Percentiles rank a stretch among this genome's conserved stretches.
Evolutionary conservation across 106 monocot species (phyloP).

Genomic region (Apostasia shenzhenica): DNA sequence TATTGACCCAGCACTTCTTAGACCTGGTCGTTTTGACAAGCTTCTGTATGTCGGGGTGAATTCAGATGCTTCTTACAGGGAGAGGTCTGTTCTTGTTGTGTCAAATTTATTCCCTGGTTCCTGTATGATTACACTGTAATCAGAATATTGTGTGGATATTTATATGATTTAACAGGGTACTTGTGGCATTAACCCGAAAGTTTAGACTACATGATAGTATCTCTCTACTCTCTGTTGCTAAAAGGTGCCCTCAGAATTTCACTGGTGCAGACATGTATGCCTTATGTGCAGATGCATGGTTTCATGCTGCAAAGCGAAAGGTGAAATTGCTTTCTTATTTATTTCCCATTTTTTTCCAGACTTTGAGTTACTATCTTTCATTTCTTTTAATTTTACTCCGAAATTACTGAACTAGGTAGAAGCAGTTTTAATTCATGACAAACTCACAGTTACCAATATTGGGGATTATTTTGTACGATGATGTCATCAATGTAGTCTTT

Average conservation of each 20-base stretch:
- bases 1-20: conserved; percentile 86
- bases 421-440: too few species aligned
- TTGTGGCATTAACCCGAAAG: conserved; percentile 80
- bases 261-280: conserved; percentile 99
- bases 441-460: too few species aligned
- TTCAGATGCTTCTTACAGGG: conserved; percentile 68
- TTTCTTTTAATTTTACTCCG: too few species aligned
- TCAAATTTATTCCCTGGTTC: neutral
- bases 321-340: conserved; percentile 22
- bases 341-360: conserved; percentile 25
- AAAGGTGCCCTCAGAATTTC: conserved; percentile 81
- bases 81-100: conserved; percentile 43
- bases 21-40: conserved; percentile 92
- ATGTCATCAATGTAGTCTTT: too few species aligned
- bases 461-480: too few species aligned
- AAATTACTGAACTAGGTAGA: too few species aligned
- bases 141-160: neutral
- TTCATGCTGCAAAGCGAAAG: conserved; percentile 83
- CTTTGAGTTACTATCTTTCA: conserved; percentile 12
- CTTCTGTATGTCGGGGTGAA: conserved; percentile 92
- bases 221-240: conserved; percentile 67
- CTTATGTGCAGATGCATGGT: conserved; percentile 98
- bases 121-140: neutral
- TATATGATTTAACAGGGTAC: conserved; percentile 40
- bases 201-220: conserved; percentile 78